A percentile compares a stretch with the other conserved stretches of the same genome.
Evolutionary conservation across 1,284 basidiomycete genomes (phyloP).

Genomic region (Trichosporon coremiiforme): DNA sequence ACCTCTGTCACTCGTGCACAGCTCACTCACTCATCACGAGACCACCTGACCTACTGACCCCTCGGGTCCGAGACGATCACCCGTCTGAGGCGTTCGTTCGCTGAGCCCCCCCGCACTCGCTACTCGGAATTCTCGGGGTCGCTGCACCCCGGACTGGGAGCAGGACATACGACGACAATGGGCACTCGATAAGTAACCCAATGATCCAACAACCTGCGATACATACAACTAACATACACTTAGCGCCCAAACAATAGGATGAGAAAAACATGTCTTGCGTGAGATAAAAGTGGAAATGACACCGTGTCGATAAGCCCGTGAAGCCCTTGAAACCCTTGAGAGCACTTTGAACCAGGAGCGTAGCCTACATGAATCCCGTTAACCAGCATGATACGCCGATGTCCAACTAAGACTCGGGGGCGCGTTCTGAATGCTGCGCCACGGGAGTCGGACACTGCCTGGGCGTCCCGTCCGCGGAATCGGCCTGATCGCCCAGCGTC

Average conservation of each 20-base stretch:
- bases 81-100: not conserved
- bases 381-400: not conserved
- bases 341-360: not conserved
- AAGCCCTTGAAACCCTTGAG: not conserved
- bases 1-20: not conserved
- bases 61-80: not conserved
- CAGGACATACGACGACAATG: not conserved
- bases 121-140: not conserved
- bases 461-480: not conserved
- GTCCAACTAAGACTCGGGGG: slow-evolving; percentile 10
- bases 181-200: not conserved
- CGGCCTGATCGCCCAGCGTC: not conserved
- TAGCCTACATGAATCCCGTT: not conserved
- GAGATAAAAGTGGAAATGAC: slow-evolving; percentile 8
- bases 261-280: not conserved
- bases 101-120: not conserved
- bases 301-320: not conserved
- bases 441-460: not conserved
- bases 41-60: not conserved
- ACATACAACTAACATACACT: slow-evolving; percentile 18
- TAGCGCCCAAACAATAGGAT: slow-evolving; percentile 14
- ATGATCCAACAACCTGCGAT: not conserved
- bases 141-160: not conserved
- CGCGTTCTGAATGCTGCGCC: slow-evolving; percentile 1
- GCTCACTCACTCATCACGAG: not conserved